These are phyloP conservation scores for Lactarius sp. DNA, from an alignment of 768 basidiomycete species.

Conservation along the genomic window DNA sequence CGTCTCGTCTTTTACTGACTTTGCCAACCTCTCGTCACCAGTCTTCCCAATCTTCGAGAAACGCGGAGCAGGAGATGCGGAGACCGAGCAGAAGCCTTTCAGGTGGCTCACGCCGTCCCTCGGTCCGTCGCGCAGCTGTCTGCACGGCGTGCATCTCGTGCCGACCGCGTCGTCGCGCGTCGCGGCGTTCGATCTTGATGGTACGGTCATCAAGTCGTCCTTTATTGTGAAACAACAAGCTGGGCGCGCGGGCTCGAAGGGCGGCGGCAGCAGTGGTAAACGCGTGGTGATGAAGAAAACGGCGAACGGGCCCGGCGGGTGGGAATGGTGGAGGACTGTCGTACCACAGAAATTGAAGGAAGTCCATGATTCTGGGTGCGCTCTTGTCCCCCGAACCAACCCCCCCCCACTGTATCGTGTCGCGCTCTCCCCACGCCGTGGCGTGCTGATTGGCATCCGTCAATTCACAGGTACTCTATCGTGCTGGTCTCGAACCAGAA, in stretches of 20 bases:
- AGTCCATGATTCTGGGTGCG: slow-evolving; percentile 57
- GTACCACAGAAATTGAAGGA: slow-evolving; percentile 63
- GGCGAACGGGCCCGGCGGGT: slow-evolving; percentile 44
- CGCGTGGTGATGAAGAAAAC: slow-evolving; percentile 31
- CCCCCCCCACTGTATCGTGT: not conserved
- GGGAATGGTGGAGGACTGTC: slow-evolving; percentile 69
- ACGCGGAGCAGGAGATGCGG: slow-evolving; percentile 4
- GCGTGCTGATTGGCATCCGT: not conserved
- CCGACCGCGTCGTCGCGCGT: slow-evolving; percentile 52
- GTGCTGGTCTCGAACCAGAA: slow-evolving; percentile 82
- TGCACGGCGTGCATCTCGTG: slow-evolving; percentile 35
- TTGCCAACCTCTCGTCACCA: slow-evolving; percentile 2
- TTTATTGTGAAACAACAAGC: slow-evolving; percentile 30
- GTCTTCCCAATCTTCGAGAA: slow-evolving; percentile 32
- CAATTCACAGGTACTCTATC: slow-evolving; percentile 52
- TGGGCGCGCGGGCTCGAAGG: slow-evolving; percentile 37
- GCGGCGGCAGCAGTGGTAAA: slow-evolving; percentile 3
- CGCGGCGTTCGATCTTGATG: slow-evolving; percentile 83
- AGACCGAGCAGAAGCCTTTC: slow-evolving; percentile 23
- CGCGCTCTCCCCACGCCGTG: not conserved
- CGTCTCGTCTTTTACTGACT: not conserved
- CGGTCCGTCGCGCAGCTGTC: slow-evolving; percentile 33
- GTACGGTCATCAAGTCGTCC: slow-evolving; percentile 60
- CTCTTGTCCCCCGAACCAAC: not conserved
- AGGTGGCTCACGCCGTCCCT: slow-evolving; percentile 33